Base-by-base conservation (phyloP, 805 yeast species). In the Wickerhamomyces tratensis region DNA sequence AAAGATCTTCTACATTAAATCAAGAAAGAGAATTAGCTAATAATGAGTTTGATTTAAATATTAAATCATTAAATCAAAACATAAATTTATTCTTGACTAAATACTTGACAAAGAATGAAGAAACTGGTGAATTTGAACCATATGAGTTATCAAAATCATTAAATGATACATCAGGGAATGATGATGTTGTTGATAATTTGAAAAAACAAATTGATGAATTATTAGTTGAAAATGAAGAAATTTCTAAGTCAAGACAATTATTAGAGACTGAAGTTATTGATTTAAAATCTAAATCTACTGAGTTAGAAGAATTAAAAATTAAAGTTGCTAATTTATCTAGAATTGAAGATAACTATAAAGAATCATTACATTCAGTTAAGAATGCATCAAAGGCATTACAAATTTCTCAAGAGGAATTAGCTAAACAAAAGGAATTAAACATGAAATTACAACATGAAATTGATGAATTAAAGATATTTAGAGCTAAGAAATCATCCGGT, bases 361-460 rank as follows among this genome's bases (percentile, higher is more conserved):
- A 80, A 52, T 83, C 93, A 1, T 61, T 85, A 42, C 78, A 76
- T 47, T 77, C 86, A 25, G 81, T 86, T 31, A 77, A 76, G 50
- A 86, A 80, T 57, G 79, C 91, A 12, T 80, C 82, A 43, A 76
- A 73, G 47, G 95, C 96, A 0, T 69, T 88, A 43, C 76, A 76
- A 39, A 55, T 80, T 49, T 81, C 91, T 8, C 87, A 87, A 52
- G 76, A 72, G 38, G 96, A 88, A 59, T 63, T 82, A 45, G 69
- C 70, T 31, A 76, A 71, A 56, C 79, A 76, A 56, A 81, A 74
- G 51, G 77, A 71, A 12, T 51, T 67, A 15, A 73, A 78, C 45
- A 75, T 70, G 39, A 72, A 72, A 48, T 67, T 87, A 42, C 65
- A 69, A 45, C 72, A 71, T 42, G 91, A 88, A 58, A 62, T 84